These are phyloP conservation scores for Chaetomium olivaceum DNA, from an alignment of 2,329 filamentous ascomycete species.

Conservation along the genomic window DNA sequence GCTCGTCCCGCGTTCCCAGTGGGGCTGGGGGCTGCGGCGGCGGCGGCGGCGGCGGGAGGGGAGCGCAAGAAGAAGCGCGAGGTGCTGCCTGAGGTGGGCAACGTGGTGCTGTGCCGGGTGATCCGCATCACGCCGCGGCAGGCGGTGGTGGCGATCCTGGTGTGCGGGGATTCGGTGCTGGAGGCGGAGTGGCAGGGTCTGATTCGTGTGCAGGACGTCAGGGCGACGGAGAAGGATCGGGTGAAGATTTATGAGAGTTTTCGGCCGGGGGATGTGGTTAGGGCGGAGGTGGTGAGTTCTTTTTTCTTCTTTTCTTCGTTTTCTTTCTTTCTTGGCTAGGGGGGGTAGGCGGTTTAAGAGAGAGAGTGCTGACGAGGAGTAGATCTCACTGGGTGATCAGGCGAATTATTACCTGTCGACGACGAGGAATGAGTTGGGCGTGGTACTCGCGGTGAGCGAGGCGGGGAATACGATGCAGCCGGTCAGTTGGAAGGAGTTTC, in stretches of 20 bases:
- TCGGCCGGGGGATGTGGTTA: slow-evolving; percentile 86
- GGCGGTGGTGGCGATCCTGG: slow-evolving; percentile 81
- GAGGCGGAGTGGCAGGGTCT: slow-evolving; percentile 82
- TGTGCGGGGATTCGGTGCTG: slow-evolving; percentile 71
- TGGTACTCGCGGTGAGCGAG: slow-evolving; percentile 90
- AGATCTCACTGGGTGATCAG: slow-evolving; percentile 91
- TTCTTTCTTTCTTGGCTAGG: background rate
- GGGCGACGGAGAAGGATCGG: slow-evolving; percentile 93
- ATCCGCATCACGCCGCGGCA: slow-evolving; percentile 83
- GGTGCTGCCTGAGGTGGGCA: slow-evolving; percentile 78
- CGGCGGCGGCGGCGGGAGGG: background rate
- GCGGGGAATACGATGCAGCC: slow-evolving; percentile 88
- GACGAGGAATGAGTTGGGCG: slow-evolving; percentile 85
- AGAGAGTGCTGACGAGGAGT: background rate
- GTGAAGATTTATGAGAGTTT: slow-evolving; percentile 91
- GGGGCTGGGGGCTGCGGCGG: slow-evolving; percentile 16
- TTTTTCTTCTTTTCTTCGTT: background rate
- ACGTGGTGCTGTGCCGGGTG: slow-evolving; percentile 79
- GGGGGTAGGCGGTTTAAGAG: background rate
- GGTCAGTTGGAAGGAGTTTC: slow-evolving; percentile 92
- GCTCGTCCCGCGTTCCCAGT: slow-evolving; percentile 25
- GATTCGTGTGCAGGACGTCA: slow-evolving; percentile 85
- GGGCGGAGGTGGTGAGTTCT: slow-evolving; percentile 72
- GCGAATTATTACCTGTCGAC: slow-evolving; percentile 95
- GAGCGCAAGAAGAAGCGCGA: slow-evolving; percentile 61